Base-by-base conservation (phyloP, 2,329 filamentous ascomycete species). In the Stemphylium vesicarium region DNA sequence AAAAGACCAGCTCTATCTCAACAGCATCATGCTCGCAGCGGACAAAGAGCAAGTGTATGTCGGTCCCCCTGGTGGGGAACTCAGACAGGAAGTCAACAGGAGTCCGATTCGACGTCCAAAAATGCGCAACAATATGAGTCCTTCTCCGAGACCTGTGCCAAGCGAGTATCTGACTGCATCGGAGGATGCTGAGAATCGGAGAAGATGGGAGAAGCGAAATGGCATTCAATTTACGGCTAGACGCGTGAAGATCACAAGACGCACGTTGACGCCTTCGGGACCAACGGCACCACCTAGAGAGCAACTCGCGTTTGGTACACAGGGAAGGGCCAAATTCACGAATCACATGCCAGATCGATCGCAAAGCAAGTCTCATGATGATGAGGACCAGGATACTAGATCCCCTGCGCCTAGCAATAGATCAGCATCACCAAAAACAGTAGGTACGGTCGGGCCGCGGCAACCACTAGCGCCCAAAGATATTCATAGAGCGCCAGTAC, bases 21-120 rank as follows among this genome's bases (percentile, higher is more conserved):
- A 66, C 40, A 64, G 60, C 33, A 50, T 50, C 2, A 66, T 66
- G 62, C 20, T 59, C 1, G 65, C 59, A 38, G 47, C 62, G 6
- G 53, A 52, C 18, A 26, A 37, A 13, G 47, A 58, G 15, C 52
- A 60, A 4, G 26, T 37, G n/a, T 40, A 40, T 22, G 24, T 26
- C 18, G 45, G 37, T 12, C 50, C 37, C 4, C 45, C 24, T 2
- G 45, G 35, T 13, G 18, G 26, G 15, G 35, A 42, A 31, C 35
- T 57, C 4, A 53, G 54, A 24, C 50, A 54, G 41, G 54, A 57
- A 20, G 40, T 49, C 24, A 35, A 33, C 5, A 57, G 45, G 15
- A 26, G 31, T 7, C 36, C 41, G 13, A 16, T 54, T n/a, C 41
- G 32, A 31, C 50, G 45, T 36, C 32, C 35, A 16, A 22, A 33